Percentiles rank a stretch among this genome's conserved stretches.
Evolutionary conservation across 2,329 filamentous ascomycete species (phyloP).

Genomic region (Fusarium decemcellulare): DNA sequence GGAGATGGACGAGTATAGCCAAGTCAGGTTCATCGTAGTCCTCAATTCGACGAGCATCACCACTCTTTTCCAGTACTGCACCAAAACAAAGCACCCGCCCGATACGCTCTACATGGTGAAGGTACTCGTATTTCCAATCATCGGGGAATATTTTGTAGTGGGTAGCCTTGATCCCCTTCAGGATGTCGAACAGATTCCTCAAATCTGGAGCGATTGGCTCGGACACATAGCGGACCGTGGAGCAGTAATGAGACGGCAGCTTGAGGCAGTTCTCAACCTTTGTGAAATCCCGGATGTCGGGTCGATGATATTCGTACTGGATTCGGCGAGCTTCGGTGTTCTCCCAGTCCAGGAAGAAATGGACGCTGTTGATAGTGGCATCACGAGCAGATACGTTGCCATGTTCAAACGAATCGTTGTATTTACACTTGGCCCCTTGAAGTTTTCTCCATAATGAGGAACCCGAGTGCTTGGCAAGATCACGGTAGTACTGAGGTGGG

Average conservation of each 20-base stretch:
- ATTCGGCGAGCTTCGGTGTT: constrained; percentile 16
- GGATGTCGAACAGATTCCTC: constrained; percentile 24
- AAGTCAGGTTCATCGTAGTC: constrained; percentile 23
- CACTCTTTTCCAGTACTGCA: constrained; percentile 10
- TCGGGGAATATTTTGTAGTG: constrained; percentile 7
- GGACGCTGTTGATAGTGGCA: not conserved
- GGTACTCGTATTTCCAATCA: constrained; percentile 11
- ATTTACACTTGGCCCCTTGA: constrained; percentile 1
- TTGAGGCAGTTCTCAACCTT: constrained; percentile 29
- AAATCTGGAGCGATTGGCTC: constrained; percentile 30
- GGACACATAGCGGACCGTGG: constrained; percentile 20
- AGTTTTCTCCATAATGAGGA: not conserved
- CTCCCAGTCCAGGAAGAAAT: constrained; percentile 20
- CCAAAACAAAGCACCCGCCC: constrained; percentile 34
- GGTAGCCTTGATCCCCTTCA: constrained; percentile 8
- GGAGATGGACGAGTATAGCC: constrained; percentile 24
- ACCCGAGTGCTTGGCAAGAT: not conserved
- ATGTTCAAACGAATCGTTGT: not conserved
- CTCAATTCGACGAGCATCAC: constrained; percentile 6
- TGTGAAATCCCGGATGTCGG: not conserved
- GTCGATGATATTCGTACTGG: constrained; percentile 21
- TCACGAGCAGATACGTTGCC: not conserved
- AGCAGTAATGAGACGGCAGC: constrained; percentile 24
- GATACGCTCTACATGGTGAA: constrained; percentile 2
- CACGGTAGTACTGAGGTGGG: constrained; percentile 21